Evolutionary conservation across 2,329 filamentous ascomycete genomes (phyloP).

Genomic region (Penicillium brasilianum): DNA sequence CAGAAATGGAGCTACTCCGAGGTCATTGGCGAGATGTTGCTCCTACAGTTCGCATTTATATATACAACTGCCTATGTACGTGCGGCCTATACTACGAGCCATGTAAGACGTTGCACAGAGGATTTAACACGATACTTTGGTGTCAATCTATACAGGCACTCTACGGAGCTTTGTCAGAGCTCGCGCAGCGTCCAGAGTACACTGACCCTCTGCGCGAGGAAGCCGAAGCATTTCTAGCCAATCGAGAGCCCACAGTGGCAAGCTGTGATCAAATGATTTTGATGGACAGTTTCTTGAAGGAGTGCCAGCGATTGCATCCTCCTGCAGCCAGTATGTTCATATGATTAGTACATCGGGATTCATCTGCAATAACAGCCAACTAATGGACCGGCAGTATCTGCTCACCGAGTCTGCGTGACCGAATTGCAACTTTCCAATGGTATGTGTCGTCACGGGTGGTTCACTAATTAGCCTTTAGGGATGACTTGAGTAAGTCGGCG

Average conservation of each 20-base stretch:
- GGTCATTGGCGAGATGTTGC: constrained; percentile 30
- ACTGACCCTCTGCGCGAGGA: constrained; percentile 26
- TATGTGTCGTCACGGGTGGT: constrained; percentile 5
- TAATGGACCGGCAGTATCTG: constrained; percentile 25
- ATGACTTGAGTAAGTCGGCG: neutral
- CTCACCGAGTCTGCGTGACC: constrained; percentile 27
- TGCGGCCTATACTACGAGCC: neutral
- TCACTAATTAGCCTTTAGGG: neutral
- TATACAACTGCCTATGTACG: constrained; percentile 31
- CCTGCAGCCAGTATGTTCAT: constrained; percentile 30
- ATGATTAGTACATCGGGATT: neutral
- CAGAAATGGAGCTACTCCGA: constrained; percentile 29
- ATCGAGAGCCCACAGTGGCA: constrained; percentile 17
- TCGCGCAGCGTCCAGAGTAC: constrained; percentile 28
- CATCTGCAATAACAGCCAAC: constrained; percentile 6
- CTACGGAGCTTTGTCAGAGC: constrained; percentile 25
- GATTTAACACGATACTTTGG: neutral
- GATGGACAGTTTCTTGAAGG: constrained; percentile 30
- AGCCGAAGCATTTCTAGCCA: constrained; percentile 9
- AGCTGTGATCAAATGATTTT: constrained; percentile 27
- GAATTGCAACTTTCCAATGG: constrained; percentile 27
- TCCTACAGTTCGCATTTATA: constrained; percentile 32
- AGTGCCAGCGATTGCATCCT: constrained; percentile 30
- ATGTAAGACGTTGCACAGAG: neutral
- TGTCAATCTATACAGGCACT: constrained; percentile 18